Evolutionary conservation across 805 yeast genomes (phyloP).

Genomic region (Candida peoriensis): DNA sequence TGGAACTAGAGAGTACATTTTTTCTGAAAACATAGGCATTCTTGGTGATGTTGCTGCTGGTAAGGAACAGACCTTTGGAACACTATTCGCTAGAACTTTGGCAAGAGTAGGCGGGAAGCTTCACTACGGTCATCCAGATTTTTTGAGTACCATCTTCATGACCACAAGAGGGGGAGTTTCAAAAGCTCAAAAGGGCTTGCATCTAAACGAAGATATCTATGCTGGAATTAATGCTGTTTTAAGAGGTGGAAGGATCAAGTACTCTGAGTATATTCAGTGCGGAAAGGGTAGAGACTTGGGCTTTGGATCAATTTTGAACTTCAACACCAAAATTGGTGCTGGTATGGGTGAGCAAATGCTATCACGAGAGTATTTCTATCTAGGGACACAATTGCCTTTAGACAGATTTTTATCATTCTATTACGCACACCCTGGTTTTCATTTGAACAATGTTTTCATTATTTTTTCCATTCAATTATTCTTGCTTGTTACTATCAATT

Average conservation of each 20-base stretch:
- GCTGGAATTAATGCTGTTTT: conserved; percentile 79
- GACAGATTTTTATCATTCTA: conserved; percentile 77
- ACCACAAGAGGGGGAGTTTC: conserved; percentile 85
- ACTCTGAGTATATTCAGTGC: conserved; percentile 79
- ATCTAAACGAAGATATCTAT: conserved; percentile 79
- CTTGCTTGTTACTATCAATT: conserved; percentile 50
- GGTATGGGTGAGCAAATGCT: conserved; percentile 90
- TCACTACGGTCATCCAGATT: conserved; percentile 87
- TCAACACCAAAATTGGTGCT: conserved; percentile 81
- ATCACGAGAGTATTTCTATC: conserved; percentile 74
- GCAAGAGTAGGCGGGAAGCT: conserved; percentile 80
- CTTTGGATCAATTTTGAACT: conserved; percentile 75
- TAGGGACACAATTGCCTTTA: conserved; percentile 71
- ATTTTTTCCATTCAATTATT: conserved; percentile 63
- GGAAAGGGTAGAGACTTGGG: conserved; percentile 87
- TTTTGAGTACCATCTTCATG: conserved; percentile 70
- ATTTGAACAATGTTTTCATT: conserved; percentile 71
- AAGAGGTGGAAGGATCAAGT: conserved; percentile 81
- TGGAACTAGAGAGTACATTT: conserved; percentile 80
- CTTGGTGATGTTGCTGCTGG: conserved; percentile 87
- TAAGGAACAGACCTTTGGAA: conserved; percentile 84
- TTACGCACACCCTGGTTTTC: conserved; percentile 86
- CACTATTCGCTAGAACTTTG: conserved; percentile 74
- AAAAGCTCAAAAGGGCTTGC: conserved; percentile 78
- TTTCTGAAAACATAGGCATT: conserved; percentile 77